Evolutionary conservation across 495 filamentous ascomycete genomes (phyloP).

Genomic region (Terfezia boudieri): DNA sequence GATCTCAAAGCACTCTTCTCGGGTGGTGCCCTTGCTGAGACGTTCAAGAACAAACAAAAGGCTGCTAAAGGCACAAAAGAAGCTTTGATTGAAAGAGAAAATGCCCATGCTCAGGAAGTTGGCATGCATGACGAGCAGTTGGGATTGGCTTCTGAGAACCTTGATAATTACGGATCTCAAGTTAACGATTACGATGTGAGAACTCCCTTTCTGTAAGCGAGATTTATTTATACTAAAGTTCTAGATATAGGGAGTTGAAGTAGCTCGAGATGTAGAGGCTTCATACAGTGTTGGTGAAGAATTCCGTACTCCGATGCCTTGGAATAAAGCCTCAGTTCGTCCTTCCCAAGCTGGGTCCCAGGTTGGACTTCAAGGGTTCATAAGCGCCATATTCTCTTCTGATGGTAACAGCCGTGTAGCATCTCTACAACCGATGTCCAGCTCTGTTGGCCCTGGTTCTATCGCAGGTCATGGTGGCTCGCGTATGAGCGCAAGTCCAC

Average conservation of each 20-base stretch:
- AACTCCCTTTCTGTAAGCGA: neutral
- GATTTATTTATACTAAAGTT: neutral
- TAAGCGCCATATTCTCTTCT: neutral
- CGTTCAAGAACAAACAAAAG: neutral
- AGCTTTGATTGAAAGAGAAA: neutral
- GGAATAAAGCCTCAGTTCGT: neutral
- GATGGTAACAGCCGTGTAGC: neutral
- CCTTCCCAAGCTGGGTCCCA: neutral
- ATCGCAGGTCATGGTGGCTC: neutral
- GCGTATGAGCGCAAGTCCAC: neutral
- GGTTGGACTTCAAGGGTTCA: neutral
- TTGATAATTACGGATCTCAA: conserved; percentile 4
- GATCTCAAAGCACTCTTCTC: neutral
- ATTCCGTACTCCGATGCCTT: neutral
- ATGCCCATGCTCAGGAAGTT: neutral
- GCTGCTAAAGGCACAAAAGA: neutral
- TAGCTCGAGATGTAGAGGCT: neutral
- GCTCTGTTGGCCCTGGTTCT: neutral
- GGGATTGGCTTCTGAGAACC: neutral
- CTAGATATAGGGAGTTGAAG: neutral
- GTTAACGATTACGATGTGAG: neutral
- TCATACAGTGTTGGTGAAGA: neutral
- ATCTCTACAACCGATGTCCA: neutral
- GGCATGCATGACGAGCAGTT: neutral
- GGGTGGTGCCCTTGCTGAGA: neutral